Evolutionary conservation across 345 rosid genomes (phyloP), one percentile per base, ranked within the genome.

Genomic region (Gossypium arboreum): DNA sequence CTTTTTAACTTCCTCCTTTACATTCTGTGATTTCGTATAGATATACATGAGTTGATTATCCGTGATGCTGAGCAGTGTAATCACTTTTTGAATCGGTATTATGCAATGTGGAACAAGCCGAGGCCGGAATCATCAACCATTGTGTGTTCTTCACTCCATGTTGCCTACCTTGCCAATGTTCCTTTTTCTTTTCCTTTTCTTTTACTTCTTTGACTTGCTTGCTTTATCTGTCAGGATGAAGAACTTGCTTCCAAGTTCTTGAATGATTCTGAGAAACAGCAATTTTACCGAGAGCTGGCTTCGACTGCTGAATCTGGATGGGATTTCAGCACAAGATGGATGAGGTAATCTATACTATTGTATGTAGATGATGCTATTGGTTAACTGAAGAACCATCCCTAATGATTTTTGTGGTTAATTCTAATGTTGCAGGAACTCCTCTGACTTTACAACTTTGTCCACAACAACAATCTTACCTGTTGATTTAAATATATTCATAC

Each of bases 321-420:
- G 84, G 99, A 96, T 82, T 96, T 96, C 77, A 88, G 95, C 81
- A 82, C 95, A 24, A 85, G 97, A 81, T 96, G 98, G 99, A 93
- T 93, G 98, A 93, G 97, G 97, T 89, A 58, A 22, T 18, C 1
- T 34, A 34, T 5, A 56, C 22, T 18, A 52, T 16, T 52, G n/a
- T 13, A 7, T 9, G 27, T 56, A 56, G 34, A 55, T 16, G 29
- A 34, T 54, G 17, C 17, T 54, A 2, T 64, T 9, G 12, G 55
- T 44, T 45, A 44, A 67, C 34, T 45, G n/a, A 67, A 67, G n/a
- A 67, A 47, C 39, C 62, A 22, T 57, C 25, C 25, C 60, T 56
- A 56, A 56, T 56, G 12, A 18, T 18, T 56, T 9, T 56, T 18
- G 7, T 45, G 48, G 60, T 39, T 50, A 39, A 52, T 59, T 50